phyloP scores from a whole-genome alignment of 2,329 filamentous ascomycete genomes.

The Monilinia polystroma region DNA sequence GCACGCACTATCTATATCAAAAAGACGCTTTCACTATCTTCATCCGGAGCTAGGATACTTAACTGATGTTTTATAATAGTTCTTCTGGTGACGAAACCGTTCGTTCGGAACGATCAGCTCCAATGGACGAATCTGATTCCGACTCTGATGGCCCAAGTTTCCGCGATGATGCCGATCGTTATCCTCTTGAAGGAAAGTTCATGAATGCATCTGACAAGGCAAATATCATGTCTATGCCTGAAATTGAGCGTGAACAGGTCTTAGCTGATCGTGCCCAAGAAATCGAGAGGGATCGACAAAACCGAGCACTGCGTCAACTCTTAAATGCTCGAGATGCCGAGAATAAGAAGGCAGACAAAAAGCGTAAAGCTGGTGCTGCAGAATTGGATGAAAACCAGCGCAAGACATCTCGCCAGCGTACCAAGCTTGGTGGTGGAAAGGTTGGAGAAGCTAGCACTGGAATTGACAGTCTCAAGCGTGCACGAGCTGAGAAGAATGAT shows the following conservation, averaged over 20 bases:
- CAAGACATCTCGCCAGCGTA: slow-evolving; percentile 72
- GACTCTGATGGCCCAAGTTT: slow-evolving; percentile 58
- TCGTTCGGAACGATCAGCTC: slow-evolving; percentile 74
- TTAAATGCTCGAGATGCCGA: slow-evolving; percentile 65
- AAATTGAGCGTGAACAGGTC: slow-evolving; percentile 87
- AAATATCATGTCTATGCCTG: slow-evolving; percentile 79
- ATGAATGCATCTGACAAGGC: slow-evolving; percentile 70
- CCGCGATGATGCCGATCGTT: slow-evolving; percentile 62
- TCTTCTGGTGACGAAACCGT: slow-evolving; percentile 69
- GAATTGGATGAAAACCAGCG: slow-evolving; percentile 76
- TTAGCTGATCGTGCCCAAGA: slow-evolving; percentile 84
- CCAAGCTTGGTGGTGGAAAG: slow-evolving; percentile 62
- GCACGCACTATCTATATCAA: not conserved
- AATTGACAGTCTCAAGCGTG: slow-evolving; percentile 67
- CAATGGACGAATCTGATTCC: slow-evolving; percentile 90
- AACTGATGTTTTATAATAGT: slow-evolving; percentile 45
- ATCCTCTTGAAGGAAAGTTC: slow-evolving; percentile 87
- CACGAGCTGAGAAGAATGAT: slow-evolving; percentile 63
- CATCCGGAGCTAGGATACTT: not conserved
- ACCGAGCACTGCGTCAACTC: slow-evolving; percentile 75
- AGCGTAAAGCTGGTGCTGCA: slow-evolving; percentile 75
- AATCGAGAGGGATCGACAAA: slow-evolving; percentile 78
- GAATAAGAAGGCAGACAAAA: slow-evolving; percentile 57
- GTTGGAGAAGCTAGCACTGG: slow-evolving; percentile 67
- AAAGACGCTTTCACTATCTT: not conserved